Evolutionary conservation across 2,329 filamentous ascomycete species (phyloP).

Genomic region (Diaporthe caulivora): DNA sequence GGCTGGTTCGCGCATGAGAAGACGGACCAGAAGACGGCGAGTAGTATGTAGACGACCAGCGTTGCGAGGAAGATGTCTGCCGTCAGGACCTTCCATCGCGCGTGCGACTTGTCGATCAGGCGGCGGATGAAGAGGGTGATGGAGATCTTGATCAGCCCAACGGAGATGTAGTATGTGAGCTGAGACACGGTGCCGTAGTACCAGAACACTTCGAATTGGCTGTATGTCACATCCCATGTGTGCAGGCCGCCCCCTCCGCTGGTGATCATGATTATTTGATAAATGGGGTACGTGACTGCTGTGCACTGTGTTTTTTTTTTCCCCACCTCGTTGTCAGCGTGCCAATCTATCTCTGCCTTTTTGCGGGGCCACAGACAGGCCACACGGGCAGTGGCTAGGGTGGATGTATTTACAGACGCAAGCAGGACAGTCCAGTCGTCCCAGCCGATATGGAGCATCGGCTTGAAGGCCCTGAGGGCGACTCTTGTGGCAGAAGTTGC

Average conservation of each 20-base stretch:
- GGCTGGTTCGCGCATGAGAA: conserved; percentile 10
- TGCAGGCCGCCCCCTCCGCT: conserved; percentile 33
- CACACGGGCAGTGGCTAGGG: not conserved
- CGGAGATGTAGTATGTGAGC: conserved; percentile 21
- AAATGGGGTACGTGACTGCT: conserved; percentile 3
- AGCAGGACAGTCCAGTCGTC: conserved; percentile 38
- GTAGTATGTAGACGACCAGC: conserved; percentile 44
- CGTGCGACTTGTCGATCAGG: conserved; percentile 35
- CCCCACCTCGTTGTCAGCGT: not conserved
- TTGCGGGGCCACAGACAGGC: not conserved
- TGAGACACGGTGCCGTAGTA: conserved; percentile 12
- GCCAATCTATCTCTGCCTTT: not conserved
- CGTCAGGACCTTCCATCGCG: conserved; percentile 46
- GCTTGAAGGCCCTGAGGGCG: conserved; percentile 29
- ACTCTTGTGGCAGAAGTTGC: conserved; percentile 26
- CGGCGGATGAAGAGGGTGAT: conserved; percentile 43
- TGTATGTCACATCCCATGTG: conserved; percentile 37
- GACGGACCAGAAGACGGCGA: conserved; percentile 42
- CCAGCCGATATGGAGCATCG: conserved; percentile 29
- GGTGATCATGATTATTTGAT: conserved; percentile 31
- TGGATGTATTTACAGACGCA: conserved; percentile 38
- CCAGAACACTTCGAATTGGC: conserved; percentile 23
- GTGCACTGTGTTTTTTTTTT: not conserved
- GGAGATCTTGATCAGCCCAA: conserved; percentile 43
- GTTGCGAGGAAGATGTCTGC: conserved; percentile 46